Evolutionary conservation across 305 asterid species (phyloP), one percentile per base, ranked within the genome.

Genomic region (Fraxinus ornus): DNA sequence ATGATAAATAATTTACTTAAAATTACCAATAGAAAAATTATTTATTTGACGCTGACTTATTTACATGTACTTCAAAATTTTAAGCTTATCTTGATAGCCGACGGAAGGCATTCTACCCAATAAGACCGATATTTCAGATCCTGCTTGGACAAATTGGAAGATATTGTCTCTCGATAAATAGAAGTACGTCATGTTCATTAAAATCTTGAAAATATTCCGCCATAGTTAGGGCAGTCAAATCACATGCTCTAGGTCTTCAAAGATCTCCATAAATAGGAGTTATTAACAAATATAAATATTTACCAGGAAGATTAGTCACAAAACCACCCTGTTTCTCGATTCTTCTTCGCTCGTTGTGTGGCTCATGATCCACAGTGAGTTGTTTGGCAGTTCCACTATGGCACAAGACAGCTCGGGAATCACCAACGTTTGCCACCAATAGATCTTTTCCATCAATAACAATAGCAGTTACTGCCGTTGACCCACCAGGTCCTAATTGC

Each of bases 401-500:
- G 81, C 92, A 89, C 39, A 93, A 83, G 62, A 93, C 97, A 6
- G 98, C 98, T 86, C 96, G 89, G 0, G 98, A 94, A 86, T 92
- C 98, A 44, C 96, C 98, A 79, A 93, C 28, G 47, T 93, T 94
- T 19, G 97, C 97, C 84, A 94, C 91, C 98, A 97, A 94, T 52
- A 94, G 78, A 60, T 92, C 90, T 86, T 92, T 90, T 21, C 97
- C 95, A 78, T 94, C 95, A 19, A 93, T 88, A n/a, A 93, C 93
- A 57, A 93, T 91, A 17, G 97, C 96, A 39, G 98, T 93, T 57
- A 94, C 97, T 57, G 98, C 97, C 64, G 98, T 94, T 49, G 97
- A 93, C 82, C 96, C 98, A 85, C 98, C 98, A 5, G 95, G 95
- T 32, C 97, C 97, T 24, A 94, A 86, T 88, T 91, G 93, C 89